A percentile compares a stretch with the other conserved stretches of the same genome.
phyloP scores from a whole-genome alignment of 2,329 filamentous ascomycete genomes.

The Metarhizium guizhouense region DNA sequence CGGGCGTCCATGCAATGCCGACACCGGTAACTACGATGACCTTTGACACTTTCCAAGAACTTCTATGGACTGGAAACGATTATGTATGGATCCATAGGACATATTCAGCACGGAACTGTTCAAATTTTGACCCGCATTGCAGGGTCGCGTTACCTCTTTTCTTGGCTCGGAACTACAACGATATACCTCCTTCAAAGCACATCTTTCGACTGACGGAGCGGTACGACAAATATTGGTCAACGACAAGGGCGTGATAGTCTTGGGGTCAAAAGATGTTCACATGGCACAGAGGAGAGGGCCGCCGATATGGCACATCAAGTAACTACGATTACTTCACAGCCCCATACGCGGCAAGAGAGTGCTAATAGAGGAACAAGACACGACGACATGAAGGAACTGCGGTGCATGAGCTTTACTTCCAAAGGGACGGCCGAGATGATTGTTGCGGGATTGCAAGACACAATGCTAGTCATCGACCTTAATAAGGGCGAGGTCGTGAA shows the following conservation, averaged over 20 bases:
- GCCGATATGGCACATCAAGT: slow-evolving; percentile 82
- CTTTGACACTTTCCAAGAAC: slow-evolving; percentile 83
- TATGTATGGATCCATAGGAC: slow-evolving; percentile 49
- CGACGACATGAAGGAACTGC: slow-evolving; percentile 73
- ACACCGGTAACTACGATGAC: slow-evolving; percentile 71
- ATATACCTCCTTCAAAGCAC: slow-evolving; percentile 85
- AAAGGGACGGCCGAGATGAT: slow-evolving; percentile 77
- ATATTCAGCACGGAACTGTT: neutral
- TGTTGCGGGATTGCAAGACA: slow-evolving; percentile 76
- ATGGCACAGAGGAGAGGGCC: slow-evolving; percentile 77
- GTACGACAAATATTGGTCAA: slow-evolving; percentile 87
- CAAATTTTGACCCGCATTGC: slow-evolving; percentile 15
- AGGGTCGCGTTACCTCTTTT: slow-evolving; percentile 87
- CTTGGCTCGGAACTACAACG: slow-evolving; percentile 75
- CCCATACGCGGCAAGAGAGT: neutral
- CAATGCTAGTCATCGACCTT: slow-evolving; percentile 70
- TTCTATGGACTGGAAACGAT: slow-evolving; percentile 90
- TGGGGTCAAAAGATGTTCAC: slow-evolving; percentile 77
- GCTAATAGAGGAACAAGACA: slow-evolving; percentile 36
- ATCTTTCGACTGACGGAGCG: slow-evolving; percentile 61
- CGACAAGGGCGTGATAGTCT: slow-evolving; percentile 79
- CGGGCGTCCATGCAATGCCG: slow-evolving; percentile 59
- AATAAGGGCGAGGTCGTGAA: slow-evolving; percentile 64
- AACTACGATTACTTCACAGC: slow-evolving; percentile 13
- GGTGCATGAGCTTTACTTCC: slow-evolving; percentile 92